These are phyloP conservation scores for Leishmania amazonensis DNA, from an alignment of 208 protist species.

Conservation along the genomic window DNA sequence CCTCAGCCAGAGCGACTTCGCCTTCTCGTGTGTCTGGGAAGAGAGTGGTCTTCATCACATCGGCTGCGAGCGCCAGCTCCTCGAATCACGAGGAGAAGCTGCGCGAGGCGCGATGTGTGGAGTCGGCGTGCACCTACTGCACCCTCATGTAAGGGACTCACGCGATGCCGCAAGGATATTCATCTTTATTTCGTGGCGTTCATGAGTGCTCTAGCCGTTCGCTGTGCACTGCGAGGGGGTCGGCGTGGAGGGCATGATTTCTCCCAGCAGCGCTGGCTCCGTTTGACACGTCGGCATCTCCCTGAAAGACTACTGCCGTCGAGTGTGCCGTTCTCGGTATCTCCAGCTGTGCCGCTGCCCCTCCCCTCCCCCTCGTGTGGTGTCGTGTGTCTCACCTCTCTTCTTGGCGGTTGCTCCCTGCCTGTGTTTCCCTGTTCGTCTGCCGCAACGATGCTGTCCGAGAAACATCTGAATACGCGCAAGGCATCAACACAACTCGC, in stretches of 20 bases:
- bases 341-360: too few species aligned
- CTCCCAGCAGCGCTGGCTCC: not conserved
- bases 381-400: too few species aligned
- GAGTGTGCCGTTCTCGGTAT: not conserved
- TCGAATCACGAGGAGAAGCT: constrained; percentile 5
- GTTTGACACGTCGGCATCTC: not conserved
- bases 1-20: not conserved
- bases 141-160: constrained; percentile 23
- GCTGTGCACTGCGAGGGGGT: not conserved
- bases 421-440: too few species aligned
- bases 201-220: not conserved
- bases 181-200: not conserved
- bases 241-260: not conserved
- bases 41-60: constrained; percentile 23
- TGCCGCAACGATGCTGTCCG: too few species aligned
- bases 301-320: not conserved
- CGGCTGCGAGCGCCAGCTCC: constrained; percentile 15
- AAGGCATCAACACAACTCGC: too few species aligned
- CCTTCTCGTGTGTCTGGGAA: constrained; percentile 9
- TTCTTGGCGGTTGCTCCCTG: too few species aligned
- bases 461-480: too few species aligned
- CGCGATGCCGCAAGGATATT: not conserved
- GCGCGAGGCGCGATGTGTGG: constrained; percentile 27
- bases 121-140: constrained; percentile 25
- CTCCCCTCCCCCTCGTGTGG: not conserved